Conservation (phyloP, 2,329 filamentous ascomycete species). For the Ophiostoma sp. region DNA sequence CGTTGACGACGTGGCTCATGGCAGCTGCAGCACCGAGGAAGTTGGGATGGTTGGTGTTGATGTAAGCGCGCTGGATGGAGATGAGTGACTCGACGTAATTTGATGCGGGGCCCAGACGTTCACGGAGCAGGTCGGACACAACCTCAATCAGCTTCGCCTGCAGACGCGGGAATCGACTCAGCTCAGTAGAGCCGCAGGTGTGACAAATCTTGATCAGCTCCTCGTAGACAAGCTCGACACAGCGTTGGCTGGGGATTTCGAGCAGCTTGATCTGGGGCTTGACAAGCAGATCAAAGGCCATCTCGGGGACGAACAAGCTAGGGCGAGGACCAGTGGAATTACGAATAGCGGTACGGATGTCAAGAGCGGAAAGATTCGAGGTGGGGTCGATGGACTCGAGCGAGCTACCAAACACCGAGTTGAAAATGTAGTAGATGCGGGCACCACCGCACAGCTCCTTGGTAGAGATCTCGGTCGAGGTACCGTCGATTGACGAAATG, state of each 20-base stretch:
- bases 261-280: slow-evolving; percentile 98
- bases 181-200: slow-evolving; percentile 91
- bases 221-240: slow-evolving; percentile 96
- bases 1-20: slow-evolving; percentile 94
- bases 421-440: slow-evolving; percentile 98
- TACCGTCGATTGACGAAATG: slow-evolving; percentile 97
- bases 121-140: slow-evolving; percentile 88
- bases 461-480: slow-evolving; percentile 95
- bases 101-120: slow-evolving; percentile 83
- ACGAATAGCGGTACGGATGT: slow-evolving; percentile 94
- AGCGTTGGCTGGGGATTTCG: slow-evolving; percentile 90
- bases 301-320: slow-evolving; percentile 92
- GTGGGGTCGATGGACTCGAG: slow-evolving; percentile 95
- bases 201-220: slow-evolving; percentile 99
- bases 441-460: slow-evolving; percentile 95
- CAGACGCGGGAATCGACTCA: slow-evolving; percentile 83
- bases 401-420: slow-evolving; percentile 95
- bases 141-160: slow-evolving; percentile 98
- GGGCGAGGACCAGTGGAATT: slow-evolving; percentile 95
- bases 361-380: slow-evolving; percentile 84
- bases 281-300: slow-evolving; percentile 94
- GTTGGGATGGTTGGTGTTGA: slow-evolving; percentile 99
- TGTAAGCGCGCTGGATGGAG: slow-evolving; percentile 94
- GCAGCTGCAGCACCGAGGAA: slow-evolving; percentile 94
- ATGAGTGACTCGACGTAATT: slow-evolving; percentile 94